Conservation (phyloP, 129 eudicot species). For the Mikania micrantha region DNA sequence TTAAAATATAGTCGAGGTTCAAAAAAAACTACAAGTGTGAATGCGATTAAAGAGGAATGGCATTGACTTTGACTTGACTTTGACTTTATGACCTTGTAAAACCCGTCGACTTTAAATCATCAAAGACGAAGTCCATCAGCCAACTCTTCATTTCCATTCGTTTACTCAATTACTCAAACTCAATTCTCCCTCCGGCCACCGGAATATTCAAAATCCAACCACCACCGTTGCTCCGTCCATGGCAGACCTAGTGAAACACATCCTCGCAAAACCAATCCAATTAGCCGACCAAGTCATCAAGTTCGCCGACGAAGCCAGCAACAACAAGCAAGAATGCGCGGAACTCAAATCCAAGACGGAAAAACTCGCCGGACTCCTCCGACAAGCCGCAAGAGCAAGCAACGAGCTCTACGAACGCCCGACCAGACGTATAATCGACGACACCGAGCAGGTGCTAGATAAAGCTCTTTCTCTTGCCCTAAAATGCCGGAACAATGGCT, state of each 20-base stretch:
- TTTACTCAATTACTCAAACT: not conserved
- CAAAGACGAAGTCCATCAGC: not conserved
- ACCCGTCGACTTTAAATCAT: not conserved
- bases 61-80: not conserved
- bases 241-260: conserved; percentile 44
- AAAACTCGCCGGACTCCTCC: not conserved
- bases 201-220: too few relatives aligned
- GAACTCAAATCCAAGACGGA: conserved; percentile 29
- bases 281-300: conserved; percentile 42
- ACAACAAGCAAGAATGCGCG: conserved; percentile 32
- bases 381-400: not conserved
- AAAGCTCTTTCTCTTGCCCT: conserved; percentile 21
- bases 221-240: too few relatives aligned
- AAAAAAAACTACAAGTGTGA: not conserved
- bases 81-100: not conserved
- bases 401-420: not conserved
- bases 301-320: conserved; percentile 23
- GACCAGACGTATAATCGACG: not conserved
- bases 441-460: conserved; percentile 32
- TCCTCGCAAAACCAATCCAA: conserved; percentile 33
- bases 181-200: not conserved
- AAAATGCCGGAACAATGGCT: conserved; percentile 30
- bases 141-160: not conserved
- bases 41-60: not conserved
- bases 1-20: too few relatives aligned